These are phyloP conservation scores for Nicotiana tomentosiformis DNA, from an alignment of 257 asterid species.

Conservation along the genomic window DNA sequence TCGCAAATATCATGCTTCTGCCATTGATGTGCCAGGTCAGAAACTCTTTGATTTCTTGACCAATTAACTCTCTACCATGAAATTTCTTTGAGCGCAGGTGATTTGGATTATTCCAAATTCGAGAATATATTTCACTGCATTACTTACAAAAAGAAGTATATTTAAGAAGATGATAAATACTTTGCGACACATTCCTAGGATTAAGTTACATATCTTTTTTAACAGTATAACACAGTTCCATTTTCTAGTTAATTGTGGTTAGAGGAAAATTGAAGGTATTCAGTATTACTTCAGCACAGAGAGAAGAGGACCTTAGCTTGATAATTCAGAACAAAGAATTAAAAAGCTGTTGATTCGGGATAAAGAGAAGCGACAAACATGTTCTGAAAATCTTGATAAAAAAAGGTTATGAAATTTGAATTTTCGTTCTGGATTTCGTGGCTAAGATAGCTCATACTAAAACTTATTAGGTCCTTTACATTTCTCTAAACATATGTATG, in stretches of 20 bases:
- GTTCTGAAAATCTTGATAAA: not conserved
- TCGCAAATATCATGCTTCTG: slow-evolving; percentile 80
- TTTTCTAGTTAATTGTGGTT: not conserved
- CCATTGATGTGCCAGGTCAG: slow-evolving; percentile 92
- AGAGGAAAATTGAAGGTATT: not conserved
- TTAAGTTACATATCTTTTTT: not conserved
- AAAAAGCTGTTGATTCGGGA: not conserved
- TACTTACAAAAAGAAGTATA: not conserved
- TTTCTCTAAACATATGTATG: not conserved
- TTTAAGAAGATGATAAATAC: not conserved
- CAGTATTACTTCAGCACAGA: not conserved
- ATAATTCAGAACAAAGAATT: not conserved
- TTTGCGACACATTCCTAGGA: not conserved
- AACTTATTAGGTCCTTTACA: not conserved
- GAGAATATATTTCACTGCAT: not conserved
- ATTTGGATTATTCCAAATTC: not conserved
- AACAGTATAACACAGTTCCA: not conserved
- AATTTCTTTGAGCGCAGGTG: not conserved
- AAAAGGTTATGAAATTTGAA: not conserved
- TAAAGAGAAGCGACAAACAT: not conserved
- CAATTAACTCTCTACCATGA: not conserved
- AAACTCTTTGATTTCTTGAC: not conserved
- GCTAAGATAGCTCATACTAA: not conserved
- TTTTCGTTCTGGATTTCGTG: not conserved
- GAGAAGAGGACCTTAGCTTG: not conserved